Conservation (phyloP, 2,329 filamentous ascomycete species). For the Phaeosphaeria sp. region DNA sequence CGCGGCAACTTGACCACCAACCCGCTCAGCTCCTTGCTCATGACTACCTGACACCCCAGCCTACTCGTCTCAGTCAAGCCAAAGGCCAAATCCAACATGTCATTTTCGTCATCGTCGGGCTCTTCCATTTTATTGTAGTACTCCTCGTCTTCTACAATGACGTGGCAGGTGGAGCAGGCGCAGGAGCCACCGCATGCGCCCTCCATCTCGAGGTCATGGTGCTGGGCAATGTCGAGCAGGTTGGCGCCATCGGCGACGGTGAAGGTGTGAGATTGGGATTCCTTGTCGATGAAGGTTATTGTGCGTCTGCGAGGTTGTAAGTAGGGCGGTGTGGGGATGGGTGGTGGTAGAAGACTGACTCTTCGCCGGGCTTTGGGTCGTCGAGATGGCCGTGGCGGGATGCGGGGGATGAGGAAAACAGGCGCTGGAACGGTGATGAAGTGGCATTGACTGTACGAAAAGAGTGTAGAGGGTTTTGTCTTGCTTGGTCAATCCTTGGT, state of each 20-base stretch:
- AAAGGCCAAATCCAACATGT: slow-evolving; percentile 79
- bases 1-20: slow-evolving; percentile 82
- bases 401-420: slow-evolving; percentile 70
- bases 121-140: slow-evolving; percentile 75
- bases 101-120: slow-evolving; percentile 56
- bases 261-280: slow-evolving; percentile 76
- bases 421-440: slow-evolving; percentile 39
- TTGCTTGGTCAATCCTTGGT: slow-evolving; percentile 1
- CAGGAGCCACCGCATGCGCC: slow-evolving; percentile 94
- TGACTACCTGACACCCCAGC: slow-evolving; percentile 87
- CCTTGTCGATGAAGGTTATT: slow-evolving; percentile 94
- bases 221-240: slow-evolving; percentile 91
- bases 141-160: slow-evolving; percentile 77
- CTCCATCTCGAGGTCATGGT: slow-evolving; percentile 97
- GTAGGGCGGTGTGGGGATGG: slow-evolving; percentile 2
- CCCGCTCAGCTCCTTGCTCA: slow-evolving; percentile 90
- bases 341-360: slow-evolving; percentile 64
- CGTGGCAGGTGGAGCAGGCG: slow-evolving; percentile 91
- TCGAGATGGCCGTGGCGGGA: slow-evolving; percentile 78
- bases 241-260: slow-evolving; percentile 88
- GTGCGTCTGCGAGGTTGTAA: slow-evolving; percentile 66
- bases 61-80: slow-evolving; percentile 85
- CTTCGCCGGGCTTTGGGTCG: slow-evolving; percentile 87
- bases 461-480: background rate
- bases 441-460: background rate